Evolutionary conservation across 192 early-diverging fungal species (phyloP).

Genomic region (Podochytrium sp.): DNA sequence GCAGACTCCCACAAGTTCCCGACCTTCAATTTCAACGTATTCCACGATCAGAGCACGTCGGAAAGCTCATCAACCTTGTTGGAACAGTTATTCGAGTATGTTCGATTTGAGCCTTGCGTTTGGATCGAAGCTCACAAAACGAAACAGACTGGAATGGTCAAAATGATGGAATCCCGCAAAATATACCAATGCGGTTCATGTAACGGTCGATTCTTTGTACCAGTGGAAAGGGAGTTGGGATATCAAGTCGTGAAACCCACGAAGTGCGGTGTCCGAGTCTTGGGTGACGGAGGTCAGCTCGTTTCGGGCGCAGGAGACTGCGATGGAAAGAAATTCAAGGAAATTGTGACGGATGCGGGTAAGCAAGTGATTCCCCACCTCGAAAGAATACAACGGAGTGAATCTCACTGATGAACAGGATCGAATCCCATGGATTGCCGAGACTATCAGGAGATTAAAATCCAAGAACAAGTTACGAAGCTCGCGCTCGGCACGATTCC

Average conservation of each 20-base stretch:
- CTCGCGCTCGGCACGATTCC: conserved; percentile 66
- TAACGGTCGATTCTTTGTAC: conserved; percentile 56
- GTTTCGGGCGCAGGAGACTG: conserved; percentile 43
- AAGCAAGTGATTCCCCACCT: neutral
- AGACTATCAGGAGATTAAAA: conserved; percentile 81
- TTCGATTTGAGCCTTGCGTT: neutral
- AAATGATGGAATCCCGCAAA: conserved; percentile 69
- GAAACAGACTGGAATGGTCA: conserved; percentile 57
- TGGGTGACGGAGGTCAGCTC: neutral
- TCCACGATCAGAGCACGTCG: conserved; percentile 63
- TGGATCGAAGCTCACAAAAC: neutral
- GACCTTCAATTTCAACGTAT: conserved; percentile 49
- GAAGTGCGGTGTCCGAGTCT: conserved; percentile 47
- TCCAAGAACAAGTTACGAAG: conserved; percentile 72
- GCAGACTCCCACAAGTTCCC: conserved; percentile 42
- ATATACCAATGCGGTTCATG: conserved; percentile 61
- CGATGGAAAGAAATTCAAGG: conserved; percentile 55
- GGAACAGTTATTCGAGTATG: conserved; percentile 65
- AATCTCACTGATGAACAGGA: conserved; percentile 30
- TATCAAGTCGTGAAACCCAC: conserved; percentile 60
- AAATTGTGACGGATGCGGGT: conserved; percentile 38
- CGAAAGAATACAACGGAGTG: neutral
- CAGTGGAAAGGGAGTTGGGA: conserved; percentile 69
- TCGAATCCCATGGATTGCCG: conserved; percentile 53
- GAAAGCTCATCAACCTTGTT: conserved; percentile 59